These are phyloP conservation scores for Globisporangium nunn DNA, from an alignment of 352 stramenopile species.

Conservation along the genomic window DNA sequence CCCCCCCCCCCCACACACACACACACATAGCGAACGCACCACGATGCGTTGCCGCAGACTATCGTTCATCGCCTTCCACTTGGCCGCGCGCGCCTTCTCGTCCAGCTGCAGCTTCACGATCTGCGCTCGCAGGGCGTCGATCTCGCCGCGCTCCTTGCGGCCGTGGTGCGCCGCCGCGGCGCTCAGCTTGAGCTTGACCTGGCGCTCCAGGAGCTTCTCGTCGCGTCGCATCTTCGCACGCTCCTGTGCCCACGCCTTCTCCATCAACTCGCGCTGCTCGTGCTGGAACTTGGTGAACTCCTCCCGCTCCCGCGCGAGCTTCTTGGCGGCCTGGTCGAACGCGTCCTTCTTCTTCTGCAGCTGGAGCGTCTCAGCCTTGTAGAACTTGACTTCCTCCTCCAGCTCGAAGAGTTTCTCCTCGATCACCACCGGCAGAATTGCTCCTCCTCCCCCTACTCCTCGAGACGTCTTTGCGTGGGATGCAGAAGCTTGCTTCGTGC, in stretches of 20 bases:
- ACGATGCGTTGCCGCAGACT: conserved; percentile 55
- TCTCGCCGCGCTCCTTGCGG: conserved; percentile 56
- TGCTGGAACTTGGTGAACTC: conserved; percentile 43
- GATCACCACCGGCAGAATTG: conserved; percentile 53
- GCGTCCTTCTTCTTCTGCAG: conserved; percentile 66
- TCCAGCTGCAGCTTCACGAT: conserved; percentile 81
- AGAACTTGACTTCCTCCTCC: conserved; percentile 82
- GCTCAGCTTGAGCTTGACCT: conserved; percentile 67
- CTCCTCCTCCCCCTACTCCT: too few relatives aligned
- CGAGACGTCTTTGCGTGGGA: conserved; percentile 2
- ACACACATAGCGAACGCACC: conserved; percentile 21
- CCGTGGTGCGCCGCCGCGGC: conserved; percentile 41
- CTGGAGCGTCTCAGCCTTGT: conserved; percentile 76
- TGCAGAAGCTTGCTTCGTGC: neutral
- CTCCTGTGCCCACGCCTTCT: conserved; percentile 64
- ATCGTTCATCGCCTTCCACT: conserved; percentile 64
- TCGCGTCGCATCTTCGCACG: conserved; percentile 73
- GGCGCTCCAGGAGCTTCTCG: conserved; percentile 52
- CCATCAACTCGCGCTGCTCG: conserved; percentile 44
- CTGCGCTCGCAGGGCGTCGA: conserved; percentile 74
- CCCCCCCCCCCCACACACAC: too few relatives aligned
- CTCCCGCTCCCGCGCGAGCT: conserved; percentile 40
- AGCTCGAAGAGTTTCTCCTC: conserved; percentile 77
- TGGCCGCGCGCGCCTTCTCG: conserved; percentile 37
- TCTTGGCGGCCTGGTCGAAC: conserved; percentile 56